A percentile compares a stretch with the other conserved stretches of the same genome.
phyloP scores from a whole-genome alignment of 2,329 filamentous ascomycete species.

The Beauveria sp. region DNA sequence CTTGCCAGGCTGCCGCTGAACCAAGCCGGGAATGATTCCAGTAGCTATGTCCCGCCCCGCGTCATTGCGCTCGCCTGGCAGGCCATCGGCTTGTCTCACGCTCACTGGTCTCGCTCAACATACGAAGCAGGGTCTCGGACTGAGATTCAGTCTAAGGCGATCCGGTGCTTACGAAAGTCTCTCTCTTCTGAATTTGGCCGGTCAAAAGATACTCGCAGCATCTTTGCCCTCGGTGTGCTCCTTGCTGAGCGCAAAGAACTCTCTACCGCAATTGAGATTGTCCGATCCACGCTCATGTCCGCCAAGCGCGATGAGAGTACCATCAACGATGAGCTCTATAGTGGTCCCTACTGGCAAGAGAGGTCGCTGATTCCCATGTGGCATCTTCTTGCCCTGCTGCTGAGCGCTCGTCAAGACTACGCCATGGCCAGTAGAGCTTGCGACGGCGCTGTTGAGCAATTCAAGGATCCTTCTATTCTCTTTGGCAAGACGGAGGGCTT shows the following conservation, averaged over 20 bases:
- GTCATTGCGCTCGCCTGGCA: conserved; percentile 68
- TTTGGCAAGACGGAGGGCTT: conserved; percentile 56
- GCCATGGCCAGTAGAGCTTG: conserved; percentile 73
- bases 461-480: conserved; percentile 61
- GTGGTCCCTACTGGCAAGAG: conserved; percentile 53
- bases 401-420: conserved; percentile 83
- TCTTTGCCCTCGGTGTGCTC: conserved; percentile 77
- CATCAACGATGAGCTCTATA: conserved; percentile 32
- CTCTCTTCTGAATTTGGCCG: conserved; percentile 59
- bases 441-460: conserved; percentile 86
- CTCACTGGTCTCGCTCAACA: conserved; percentile 79
- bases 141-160: conserved; percentile 69
- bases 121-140: conserved; percentile 64
- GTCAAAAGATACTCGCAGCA: conserved; percentile 62
- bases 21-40: conserved; percentile 13
- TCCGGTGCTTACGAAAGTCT: conserved; percentile 66
- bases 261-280: conserved; percentile 69
- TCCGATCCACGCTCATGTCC: conserved; percentile 63
- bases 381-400: conserved; percentile 80
- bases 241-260: conserved; percentile 82
- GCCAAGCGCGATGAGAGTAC: conserved; percentile 43
- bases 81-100: conserved; percentile 76
- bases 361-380: conserved; percentile 69
- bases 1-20: conserved; percentile 51
- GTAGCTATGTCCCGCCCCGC: conserved; percentile 45